Evolutionary conservation across 352 stramenopile species (phyloP), one percentile per base, ranked within the genome.

Genomic region (Pythium vanterpoolii): DNA sequence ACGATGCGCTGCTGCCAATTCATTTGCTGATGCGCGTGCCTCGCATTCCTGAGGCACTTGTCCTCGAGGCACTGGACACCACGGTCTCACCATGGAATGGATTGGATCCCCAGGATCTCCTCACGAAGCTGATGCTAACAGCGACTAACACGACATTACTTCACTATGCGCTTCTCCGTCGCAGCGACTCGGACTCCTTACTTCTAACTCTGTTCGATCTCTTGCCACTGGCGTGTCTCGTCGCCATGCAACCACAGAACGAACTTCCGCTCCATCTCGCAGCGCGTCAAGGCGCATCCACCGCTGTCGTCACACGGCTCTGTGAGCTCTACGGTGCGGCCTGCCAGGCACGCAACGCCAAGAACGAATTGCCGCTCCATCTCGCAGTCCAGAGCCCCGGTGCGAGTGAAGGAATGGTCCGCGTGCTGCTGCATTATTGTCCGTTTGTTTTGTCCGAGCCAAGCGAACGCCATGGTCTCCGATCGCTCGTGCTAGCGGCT

Each of bases 91-190:
- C 46, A 18, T 46, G 50, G 36, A 2, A 18, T 27, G 10, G 10
- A 60, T 30, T 3, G 2, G n/a, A n/a, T 19, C 3, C 3, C 13
- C 11, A 55, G 16, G 34, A 42, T 1, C 45, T 57, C 2, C 4
- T 45, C 7, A 16, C 26, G 8, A 21, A 34, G 28, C 18, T 58
- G 7, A 48, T 19, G 21, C 72, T 87, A 27, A 9, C 28, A 14
- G 61, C 44, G 2, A 85, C 70, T 8, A 53, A 59, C 16, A 83
- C 69, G 21, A 86, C 81, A 7, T 60, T 89, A 14, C 53, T 91
- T 27, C 82, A 89, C 19, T 91, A 86, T 28, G 66, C 60, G 11
- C 49, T 89, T 7, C 48, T 89, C 0, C 75, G 89, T 52, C 68
- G 79, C 6, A 33, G 39, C 19, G 56, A 69, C 6, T 27, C 49